These are phyloP conservation scores for Fraxinus quadrangulata DNA, from an alignment of 257 asterid genomes.

Conservation along the genomic window DNA sequence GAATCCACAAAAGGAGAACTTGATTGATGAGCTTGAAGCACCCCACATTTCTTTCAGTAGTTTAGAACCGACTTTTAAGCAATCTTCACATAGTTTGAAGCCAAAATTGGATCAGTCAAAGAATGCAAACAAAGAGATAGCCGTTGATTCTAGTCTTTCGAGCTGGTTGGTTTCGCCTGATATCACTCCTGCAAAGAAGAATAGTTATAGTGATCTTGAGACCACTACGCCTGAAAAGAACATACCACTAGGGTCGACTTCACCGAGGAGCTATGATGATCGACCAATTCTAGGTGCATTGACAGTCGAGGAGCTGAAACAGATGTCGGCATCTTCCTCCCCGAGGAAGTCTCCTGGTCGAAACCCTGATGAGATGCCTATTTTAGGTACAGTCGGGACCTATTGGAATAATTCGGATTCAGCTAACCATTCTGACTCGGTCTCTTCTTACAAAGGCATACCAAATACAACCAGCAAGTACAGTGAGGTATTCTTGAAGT, in stretches of 20 bases:
- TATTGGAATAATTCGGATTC: slow-evolving; percentile 67
- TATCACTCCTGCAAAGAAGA: slow-evolving; percentile 43
- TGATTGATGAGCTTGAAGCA: slow-evolving; percentile 40
- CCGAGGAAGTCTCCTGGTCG: slow-evolving; percentile 76
- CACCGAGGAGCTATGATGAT: slow-evolving; percentile 67
- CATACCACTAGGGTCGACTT: slow-evolving; percentile 49
- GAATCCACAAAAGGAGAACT: slow-evolving; percentile 78
- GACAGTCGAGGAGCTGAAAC: slow-evolving; percentile 89
- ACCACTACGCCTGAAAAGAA: slow-evolving; percentile 36
- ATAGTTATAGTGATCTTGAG: slow-evolving; percentile 43
- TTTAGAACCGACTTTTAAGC: slow-evolving; percentile 50
- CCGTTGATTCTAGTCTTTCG: slow-evolving; percentile 93
- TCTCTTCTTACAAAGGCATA: slow-evolving; percentile 73
- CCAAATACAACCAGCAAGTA: slow-evolving; percentile 93
- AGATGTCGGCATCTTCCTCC: slow-evolving; percentile 58
- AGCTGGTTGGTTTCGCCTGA: slow-evolving; percentile 74
- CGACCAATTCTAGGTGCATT: slow-evolving; percentile 95
- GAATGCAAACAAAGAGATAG: slow-evolving; percentile 48
- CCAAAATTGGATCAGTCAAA: slow-evolving; percentile 40
- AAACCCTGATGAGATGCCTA: slow-evolving; percentile 92
- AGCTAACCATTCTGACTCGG: slow-evolving; percentile 40
- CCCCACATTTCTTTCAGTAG: slow-evolving; percentile 46
- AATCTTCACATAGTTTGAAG: slow-evolving; percentile 37
- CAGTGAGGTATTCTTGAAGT: slow-evolving; percentile 65
- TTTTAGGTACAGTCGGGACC: slow-evolving; percentile 89